Evolutionary conservation across 192 early-diverging fungal species (phyloP), one percentile per base, ranked within the genome.

Genomic region (Funneliformis mosseae): DNA sequence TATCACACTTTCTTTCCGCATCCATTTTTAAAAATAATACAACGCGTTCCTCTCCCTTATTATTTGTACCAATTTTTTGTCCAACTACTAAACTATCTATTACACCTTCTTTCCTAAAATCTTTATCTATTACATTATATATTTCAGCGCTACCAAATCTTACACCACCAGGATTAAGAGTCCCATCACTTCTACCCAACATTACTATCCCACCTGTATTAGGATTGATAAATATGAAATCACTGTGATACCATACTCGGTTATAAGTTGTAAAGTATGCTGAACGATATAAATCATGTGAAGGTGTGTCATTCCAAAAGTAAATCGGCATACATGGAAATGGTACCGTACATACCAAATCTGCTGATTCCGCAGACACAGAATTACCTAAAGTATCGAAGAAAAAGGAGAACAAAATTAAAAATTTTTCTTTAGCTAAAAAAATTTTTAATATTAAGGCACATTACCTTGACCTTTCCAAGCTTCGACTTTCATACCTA

Each of bases 291-390:
- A 96, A 95, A 66, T 84, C 79, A 80, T 89, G 85, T 16, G 84
- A 87, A 2, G 86, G 81, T 18, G 85, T 83, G 83, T 99, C 97
- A 73, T 93, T 91, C 92, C 94, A 99, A 87, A 99, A 97, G 79
- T 88, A 93, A 3, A 97, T 95, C 42, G 98, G 98, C 98, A 98
- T 98, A 84, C 95, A 95, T 7, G 98, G 98, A 90, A 99, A 99
- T 8, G 96, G 94, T 78, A 89, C 89, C 1, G 92, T 93, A 86
- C 98, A 99, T 5, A 98, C 94, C 81, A 99, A 79, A 80, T 99
- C 98, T 5, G 94, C 98, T 12, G 95, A 89, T 69, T 93, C 82
- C 27, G 90, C 93, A 48, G 87, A 85, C 21, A 95, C 90, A 5
- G 94, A 86, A 60, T 87, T 89, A 59, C 84, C 83, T 72, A 83